Percentiles rank a stretch among this genome's conserved stretches.
Conservation (phyloP, 352 stramenopile genomes). For the Phytopythium litorale region DNA sequence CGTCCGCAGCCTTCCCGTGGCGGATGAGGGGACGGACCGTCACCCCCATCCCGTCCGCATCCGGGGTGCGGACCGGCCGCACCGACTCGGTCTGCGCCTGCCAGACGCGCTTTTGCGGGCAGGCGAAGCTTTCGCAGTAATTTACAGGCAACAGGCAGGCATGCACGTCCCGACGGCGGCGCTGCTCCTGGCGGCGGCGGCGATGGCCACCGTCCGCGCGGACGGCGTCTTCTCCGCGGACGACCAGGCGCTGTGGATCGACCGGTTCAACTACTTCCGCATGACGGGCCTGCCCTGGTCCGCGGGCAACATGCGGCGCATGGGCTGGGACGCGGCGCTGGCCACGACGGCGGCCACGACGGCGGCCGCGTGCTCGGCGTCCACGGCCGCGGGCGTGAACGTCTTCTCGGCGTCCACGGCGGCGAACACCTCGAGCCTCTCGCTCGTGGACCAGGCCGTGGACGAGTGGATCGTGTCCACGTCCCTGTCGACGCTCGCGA, state of each 20-base stretch:
- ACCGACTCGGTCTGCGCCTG: too few species aligned
- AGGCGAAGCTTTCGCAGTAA: not conserved
- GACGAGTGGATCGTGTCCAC: constrained; percentile 56
- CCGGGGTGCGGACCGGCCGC: not conserved
- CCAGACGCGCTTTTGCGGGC: constrained; percentile 2
- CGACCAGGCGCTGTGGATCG: constrained; percentile 7
- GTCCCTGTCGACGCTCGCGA: constrained; percentile 40
- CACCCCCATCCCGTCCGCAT: too few species aligned
- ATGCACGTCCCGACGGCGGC: not conserved
- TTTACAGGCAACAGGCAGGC: not conserved
- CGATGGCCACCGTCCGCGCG: not conserved
- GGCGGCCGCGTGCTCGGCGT: constrained; percentile 33
- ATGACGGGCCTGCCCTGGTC: constrained; percentile 64
- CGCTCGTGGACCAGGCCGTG: constrained; percentile 50
- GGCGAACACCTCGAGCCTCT: constrained; percentile 13
- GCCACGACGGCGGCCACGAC: constrained; percentile 32
- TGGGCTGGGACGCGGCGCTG: constrained; percentile 55
- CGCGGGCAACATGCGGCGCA: constrained; percentile 56
- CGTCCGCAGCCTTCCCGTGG: not conserved
- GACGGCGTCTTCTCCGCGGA: not conserved
- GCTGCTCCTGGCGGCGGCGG: not conserved
- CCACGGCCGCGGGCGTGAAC: constrained; percentile 38
- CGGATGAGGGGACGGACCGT: not conserved
- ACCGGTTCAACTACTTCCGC: constrained; percentile 73
- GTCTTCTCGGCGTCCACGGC: constrained; percentile 37